Conservation (phyloP, 495 filamentous ascomycete species). For the Penicillium coprophilum region DNA sequence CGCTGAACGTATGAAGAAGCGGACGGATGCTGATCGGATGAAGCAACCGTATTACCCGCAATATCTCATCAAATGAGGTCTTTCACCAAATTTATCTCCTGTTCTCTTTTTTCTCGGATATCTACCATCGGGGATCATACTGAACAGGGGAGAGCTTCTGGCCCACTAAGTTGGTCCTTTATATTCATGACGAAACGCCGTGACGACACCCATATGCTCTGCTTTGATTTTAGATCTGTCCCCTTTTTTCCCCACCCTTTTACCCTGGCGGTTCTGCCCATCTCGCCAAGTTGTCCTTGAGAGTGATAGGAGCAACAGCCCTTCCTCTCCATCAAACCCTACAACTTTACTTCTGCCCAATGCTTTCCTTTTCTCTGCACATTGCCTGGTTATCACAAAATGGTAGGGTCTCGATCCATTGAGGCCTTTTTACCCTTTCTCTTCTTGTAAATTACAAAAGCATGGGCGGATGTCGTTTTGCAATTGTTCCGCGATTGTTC, state of each 20-base stretch:
- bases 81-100: slow-evolving; percentile 3
- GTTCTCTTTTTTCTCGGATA: too few species aligned
- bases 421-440: slow-evolving; percentile 11
- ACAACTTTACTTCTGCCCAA: slow-evolving; percentile 1
- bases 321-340: not conserved
- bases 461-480: slow-evolving; percentile 36
- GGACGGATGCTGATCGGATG: slow-evolving; percentile 41
- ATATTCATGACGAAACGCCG: slow-evolving; percentile 41
- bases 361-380: slow-evolving; percentile 14
- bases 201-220: slow-evolving; percentile 27
- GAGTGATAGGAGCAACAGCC: not conserved
- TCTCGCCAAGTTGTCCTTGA: slow-evolving; percentile 2
- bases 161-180: slow-evolving; percentile 8
- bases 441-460: slow-evolving; percentile 49
- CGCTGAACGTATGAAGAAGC: slow-evolving; percentile 55
- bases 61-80: slow-evolving; percentile 31
- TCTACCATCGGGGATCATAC: too few species aligned
- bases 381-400: slow-evolving; percentile 17
- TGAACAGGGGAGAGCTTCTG: not conserved
- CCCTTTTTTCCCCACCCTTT: not conserved
- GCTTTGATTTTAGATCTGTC: slow-evolving; percentile 29
- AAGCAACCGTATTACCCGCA: slow-evolving; percentile 39
- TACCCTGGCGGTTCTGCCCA: slow-evolving; percentile 3
- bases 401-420: slow-evolving; percentile 16
- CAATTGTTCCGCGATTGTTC: slow-evolving; percentile 23